A percentile compares a stretch with the other conserved stretches of the same genome.
Conservation (phyloP, 2,329 filamentous ascomycete genomes). For the Fusarium robinianum region DNA sequence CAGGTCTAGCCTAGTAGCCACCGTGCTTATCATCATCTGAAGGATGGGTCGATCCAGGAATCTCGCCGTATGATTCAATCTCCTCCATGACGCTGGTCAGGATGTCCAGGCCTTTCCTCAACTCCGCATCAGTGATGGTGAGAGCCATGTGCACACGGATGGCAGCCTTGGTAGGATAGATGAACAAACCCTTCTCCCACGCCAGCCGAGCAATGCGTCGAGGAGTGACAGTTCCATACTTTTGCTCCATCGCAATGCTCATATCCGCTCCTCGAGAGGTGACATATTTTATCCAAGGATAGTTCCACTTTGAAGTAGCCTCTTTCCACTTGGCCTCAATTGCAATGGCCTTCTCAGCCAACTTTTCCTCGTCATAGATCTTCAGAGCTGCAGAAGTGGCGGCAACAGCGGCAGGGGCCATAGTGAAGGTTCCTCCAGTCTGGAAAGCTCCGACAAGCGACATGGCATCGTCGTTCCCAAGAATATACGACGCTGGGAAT, state of each 20-base stretch:
- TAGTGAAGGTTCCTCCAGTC: slow-evolving; percentile 14
- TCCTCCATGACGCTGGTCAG: slow-evolving; percentile 14
- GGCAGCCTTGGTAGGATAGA: slow-evolving; percentile 9
- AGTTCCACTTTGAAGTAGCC: slow-evolving; percentile 14
- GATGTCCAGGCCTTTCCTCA: slow-evolving; percentile 15
- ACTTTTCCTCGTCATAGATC: slow-evolving; percentile 16
- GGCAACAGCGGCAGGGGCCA: slow-evolving; percentile 16
- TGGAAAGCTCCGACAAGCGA: slow-evolving; percentile 13
- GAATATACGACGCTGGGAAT: slow-evolving; percentile 22
- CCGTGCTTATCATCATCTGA: too few species aligned
- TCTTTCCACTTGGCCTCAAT: slow-evolving; percentile 17
- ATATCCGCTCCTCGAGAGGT: slow-evolving; percentile 18
- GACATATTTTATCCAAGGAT: slow-evolving; percentile 13
- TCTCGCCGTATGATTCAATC: slow-evolving; percentile 12
- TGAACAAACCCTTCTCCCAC: slow-evolving; percentile 14
- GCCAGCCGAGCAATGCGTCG: slow-evolving; percentile 15
- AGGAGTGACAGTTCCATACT: slow-evolving; percentile 9
- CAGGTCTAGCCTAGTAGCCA: too few species aligned
- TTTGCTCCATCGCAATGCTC: slow-evolving; percentile 15
- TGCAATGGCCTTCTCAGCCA: slow-evolving; percentile 11
- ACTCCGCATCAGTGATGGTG: slow-evolving; percentile 22
- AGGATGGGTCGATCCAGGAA: slow-evolving; percentile 20
- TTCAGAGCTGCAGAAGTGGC: slow-evolving; percentile 9
- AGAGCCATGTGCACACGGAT: slow-evolving; percentile 15
- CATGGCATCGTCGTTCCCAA: slow-evolving; percentile 21